Base-by-base conservation (phyloP, 2,329 filamentous ascomycete genomes). In the Alternaria infectoria region DNA sequence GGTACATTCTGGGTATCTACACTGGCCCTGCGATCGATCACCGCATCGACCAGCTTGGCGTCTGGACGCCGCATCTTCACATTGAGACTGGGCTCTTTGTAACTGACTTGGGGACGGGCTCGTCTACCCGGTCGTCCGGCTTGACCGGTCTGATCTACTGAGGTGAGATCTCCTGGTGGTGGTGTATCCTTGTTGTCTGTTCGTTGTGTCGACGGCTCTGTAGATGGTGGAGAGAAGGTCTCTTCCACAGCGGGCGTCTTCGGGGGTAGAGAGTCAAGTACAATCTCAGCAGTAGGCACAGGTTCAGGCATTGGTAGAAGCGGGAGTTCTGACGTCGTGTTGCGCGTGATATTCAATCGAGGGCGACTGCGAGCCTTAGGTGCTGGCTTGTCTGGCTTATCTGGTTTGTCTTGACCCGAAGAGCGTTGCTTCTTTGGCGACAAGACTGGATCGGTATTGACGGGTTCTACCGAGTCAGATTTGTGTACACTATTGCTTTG, bases 61-160 rank as follows among this genome's bases (percentile, higher is more conserved):
- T 77, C 78, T 2, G 83, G 82, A 25, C 84, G 79, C 19, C 84
- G 77, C 83, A 86, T 85, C 68, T 86, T 86, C 15, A 79, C 81
- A 49, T 77, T 77, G 15, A 85, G 73, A 52, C 78, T 83, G 2
- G 84, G 84, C 65, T 85, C 83, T 12, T 83, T 83, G 63, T 85
- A 85, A 71, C 81, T 84, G 52, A 85, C 83, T 32, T 81, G 79
- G 17, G 81, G 74, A 23, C 83, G 77, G 13, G 82, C 82, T 62
- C 84, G 78, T 59, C 84, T 78, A 3, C 80, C 82, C 11, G 83
- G 81, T 32, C 83, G 74, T 21, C 71, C 77, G 17, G 72, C 74
- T 40, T 75, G 74, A 21, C 73, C 75, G 15, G 61, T 72, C 46
- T 75, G 74, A 54, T 81, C 79, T 23, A 72, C 68, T 26, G 75